Evolutionary conservation across 345 rosid genomes (phyloP).

Genomic region (Cardamine chenopodiifolia): DNA sequence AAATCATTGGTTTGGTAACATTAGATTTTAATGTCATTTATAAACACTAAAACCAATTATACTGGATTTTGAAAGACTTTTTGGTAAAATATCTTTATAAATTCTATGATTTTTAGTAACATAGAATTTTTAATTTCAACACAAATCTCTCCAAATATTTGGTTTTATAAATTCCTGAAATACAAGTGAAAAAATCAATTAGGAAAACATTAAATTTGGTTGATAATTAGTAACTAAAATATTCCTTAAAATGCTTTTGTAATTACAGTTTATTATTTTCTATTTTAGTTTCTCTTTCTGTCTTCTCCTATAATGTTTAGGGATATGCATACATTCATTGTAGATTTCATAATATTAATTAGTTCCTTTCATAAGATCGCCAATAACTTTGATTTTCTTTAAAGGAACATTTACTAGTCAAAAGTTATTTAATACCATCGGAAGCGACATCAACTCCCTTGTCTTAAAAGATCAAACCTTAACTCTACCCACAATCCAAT

Average conservation of each 20-base stretch:
- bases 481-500: slow-evolving; percentile 22
- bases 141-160: neutral
- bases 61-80: neutral
- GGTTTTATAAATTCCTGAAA: neutral
- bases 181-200: neutral
- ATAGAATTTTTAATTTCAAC: neutral
- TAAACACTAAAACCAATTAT: neutral
- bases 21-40: neutral
- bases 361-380: neutral
- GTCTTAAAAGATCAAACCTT: slow-evolving; percentile 25
- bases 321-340: neutral
- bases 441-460: slow-evolving; percentile 31
- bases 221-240: neutral
- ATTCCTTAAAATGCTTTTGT: neutral
- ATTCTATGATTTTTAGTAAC: neutral
- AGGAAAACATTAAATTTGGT: neutral
- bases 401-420: slow-evolving; percentile 22
- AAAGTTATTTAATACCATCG: slow-evolving; percentile 1
- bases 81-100: neutral
- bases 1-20: neutral
- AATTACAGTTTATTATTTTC: neutral
- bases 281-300: neutral
- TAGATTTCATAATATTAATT: neutral
- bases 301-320: neutral
- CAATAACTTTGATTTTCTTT: slow-evolving; percentile 22